Percentiles rank a stretch among this genome's conserved stretches.
Conservation (phyloP, 192 early-diverging fungal species). For the Ambispora gerdemannii region DNA sequence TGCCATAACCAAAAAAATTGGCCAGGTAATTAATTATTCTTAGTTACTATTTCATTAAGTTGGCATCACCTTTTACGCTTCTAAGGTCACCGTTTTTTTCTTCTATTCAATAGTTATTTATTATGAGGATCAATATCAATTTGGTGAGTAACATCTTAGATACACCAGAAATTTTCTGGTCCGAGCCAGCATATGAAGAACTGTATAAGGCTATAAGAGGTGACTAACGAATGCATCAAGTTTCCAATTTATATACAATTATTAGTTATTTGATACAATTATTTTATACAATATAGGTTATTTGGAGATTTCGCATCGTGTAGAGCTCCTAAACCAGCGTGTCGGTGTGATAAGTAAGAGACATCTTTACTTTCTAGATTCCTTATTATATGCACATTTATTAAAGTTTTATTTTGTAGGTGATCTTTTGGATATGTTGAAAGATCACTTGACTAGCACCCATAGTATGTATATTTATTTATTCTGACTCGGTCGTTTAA, state of each 20-base stretch:
- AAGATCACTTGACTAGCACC: slow-evolving; percentile 86
- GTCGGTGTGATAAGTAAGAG: slow-evolving; percentile 75
- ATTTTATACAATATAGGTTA: slow-evolving; percentile 47
- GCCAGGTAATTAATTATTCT: slow-evolving; percentile 49
- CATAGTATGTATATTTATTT: slow-evolving; percentile 51
- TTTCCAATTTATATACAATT: neutral
- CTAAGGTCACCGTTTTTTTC: no score
- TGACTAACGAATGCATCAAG: slow-evolving; percentile 24
- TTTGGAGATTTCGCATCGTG: slow-evolving; percentile 79
- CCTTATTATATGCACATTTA: neutral
- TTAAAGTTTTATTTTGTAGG: slow-evolving; percentile 4
- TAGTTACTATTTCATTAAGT: no score
- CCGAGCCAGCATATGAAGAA: slow-evolving; percentile 75
- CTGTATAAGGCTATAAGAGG: slow-evolving; percentile 75
- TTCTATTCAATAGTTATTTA: slow-evolving; percentile 66
- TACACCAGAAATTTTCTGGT: slow-evolving; percentile 93
- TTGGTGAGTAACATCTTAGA: slow-evolving; percentile 85
- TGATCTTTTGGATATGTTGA: slow-evolving; percentile 92
- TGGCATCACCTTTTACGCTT: no score
- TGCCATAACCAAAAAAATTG: slow-evolving; percentile 93
- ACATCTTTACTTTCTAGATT: neutral
- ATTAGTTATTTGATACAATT: neutral
- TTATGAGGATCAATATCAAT: slow-evolving; percentile 87
- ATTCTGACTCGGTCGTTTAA: neutral
- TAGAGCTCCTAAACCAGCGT: slow-evolving; percentile 89